These are phyloP conservation scores for Rhodomyrtus tomentosa DNA, from an alignment of 345 rosid species.

Conservation along the genomic window DNA sequence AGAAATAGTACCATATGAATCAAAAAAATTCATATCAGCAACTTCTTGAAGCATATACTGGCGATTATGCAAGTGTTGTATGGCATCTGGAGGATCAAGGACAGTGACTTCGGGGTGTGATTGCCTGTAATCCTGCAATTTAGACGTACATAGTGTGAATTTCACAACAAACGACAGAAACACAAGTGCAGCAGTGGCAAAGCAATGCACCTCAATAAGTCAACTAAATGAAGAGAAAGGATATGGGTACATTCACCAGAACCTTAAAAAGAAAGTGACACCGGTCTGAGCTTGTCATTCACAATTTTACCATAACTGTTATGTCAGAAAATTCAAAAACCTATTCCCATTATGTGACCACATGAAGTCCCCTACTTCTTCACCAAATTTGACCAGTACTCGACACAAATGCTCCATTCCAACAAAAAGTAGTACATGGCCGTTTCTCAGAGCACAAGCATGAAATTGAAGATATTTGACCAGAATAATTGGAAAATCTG, in stretches of 20 bases:
- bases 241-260: background rate
- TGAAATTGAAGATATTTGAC: background rate
- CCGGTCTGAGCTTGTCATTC: background rate
- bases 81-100: conserved; percentile 81
- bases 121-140: conserved; percentile 46
- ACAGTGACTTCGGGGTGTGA: conserved; percentile 76
- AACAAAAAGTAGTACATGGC: background rate
- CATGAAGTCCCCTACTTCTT: background rate
- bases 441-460: background rate
- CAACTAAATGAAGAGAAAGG: background rate
- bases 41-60: conserved; percentile 81
- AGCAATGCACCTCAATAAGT: background rate
- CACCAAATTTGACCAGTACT: background rate
- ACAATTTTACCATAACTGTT: background rate
- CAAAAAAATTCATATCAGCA: conserved; percentile 62
- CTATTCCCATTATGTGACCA: background rate
- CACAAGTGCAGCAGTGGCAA: background rate
- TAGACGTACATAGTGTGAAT: background rate
- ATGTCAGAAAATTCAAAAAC: background rate
- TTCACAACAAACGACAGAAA: background rate
- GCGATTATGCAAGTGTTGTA: conserved; percentile 61
- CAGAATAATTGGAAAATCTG: background rate
- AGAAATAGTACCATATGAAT: conserved; percentile 24
- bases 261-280: background rate
- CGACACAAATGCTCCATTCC: background rate